A percentile compares a stretch with the other conserved stretches of the same genome.
These are phyloP conservation scores for Haplosporangium sp. DNA, from an alignment of 371 early-diverging fungal genomes.

Conservation along the genomic window DNA sequence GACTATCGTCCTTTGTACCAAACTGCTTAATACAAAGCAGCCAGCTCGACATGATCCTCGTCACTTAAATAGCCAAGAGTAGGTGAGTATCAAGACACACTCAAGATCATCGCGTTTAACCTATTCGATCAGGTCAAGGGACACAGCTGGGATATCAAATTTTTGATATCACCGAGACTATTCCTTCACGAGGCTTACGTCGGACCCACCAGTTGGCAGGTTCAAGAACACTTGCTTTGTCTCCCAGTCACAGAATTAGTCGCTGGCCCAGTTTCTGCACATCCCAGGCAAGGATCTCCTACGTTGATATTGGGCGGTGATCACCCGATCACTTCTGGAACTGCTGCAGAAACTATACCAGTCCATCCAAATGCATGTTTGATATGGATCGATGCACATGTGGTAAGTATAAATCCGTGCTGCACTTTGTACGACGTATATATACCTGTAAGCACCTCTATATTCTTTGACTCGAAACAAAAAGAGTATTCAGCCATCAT, in stretches of 20 bases:
- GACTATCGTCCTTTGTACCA: too few species aligned
- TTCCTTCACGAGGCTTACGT: constrained; percentile 61
- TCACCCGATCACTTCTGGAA: constrained; percentile 92
- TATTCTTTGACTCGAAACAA: background rate
- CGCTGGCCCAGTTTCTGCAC: constrained; percentile 68
- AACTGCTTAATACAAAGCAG: background rate
- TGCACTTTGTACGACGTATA: too few species aligned
- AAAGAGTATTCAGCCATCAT: background rate
- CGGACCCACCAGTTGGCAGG: constrained; percentile 75
- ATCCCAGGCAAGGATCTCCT: constrained; percentile 73
- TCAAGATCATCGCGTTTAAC: constrained; percentile 83
- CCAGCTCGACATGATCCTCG: background rate
- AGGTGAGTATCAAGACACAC: constrained; percentile 92
- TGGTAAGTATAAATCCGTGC: constrained; percentile 76
- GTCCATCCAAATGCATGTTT: constrained; percentile 89
- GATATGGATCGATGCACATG: constrained; percentile 97
- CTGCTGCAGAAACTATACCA: constrained; percentile 83
- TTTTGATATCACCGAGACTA: constrained; percentile 70
- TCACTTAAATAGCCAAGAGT: constrained; percentile 66
- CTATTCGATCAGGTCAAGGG: constrained; percentile 82
- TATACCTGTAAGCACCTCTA: background rate
- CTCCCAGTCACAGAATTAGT: constrained; percentile 79
- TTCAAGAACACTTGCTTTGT: constrained; percentile 90
- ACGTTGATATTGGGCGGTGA: constrained; percentile 95
- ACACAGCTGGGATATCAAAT: constrained; percentile 80